Percentiles rank a stretch among this genome's conserved stretches.
These are phyloP conservation scores for Picea glauca DNA, from an alignment of 75 land plant genomes.

Conservation along the genomic window DNA sequence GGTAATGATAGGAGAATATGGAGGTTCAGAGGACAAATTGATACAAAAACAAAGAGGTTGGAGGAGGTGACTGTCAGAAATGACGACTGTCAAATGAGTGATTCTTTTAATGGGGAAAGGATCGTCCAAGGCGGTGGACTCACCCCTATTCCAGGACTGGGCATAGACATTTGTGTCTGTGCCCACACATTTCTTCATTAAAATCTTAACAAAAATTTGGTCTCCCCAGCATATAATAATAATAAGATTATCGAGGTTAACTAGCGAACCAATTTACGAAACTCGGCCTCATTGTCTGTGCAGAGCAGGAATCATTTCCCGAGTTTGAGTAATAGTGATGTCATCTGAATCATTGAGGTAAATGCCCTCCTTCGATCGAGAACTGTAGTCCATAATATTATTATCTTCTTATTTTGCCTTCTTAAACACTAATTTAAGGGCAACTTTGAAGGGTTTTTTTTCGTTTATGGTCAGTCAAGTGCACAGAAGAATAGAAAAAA, in stretches of 20 bases:
- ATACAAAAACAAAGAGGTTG: slow-evolving; percentile 2
- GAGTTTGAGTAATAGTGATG: background rate
- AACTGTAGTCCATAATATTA: background rate
- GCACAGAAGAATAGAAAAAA: background rate
- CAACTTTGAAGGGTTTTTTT: too few species aligned
- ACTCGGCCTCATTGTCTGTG: slow-evolving; percentile 10
- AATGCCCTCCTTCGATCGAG: background rate
- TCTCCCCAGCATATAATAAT: too few species aligned
- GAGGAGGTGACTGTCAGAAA: background rate
- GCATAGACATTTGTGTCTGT: background rate
- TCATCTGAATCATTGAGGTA: slow-evolving; percentile 6
- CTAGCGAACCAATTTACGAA: too few species aligned
- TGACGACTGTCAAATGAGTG: background rate
- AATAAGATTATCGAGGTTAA: too few species aligned
- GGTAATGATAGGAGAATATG: slow-evolving; percentile 7
- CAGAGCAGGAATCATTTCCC: slow-evolving; percentile 1
- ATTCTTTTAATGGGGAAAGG: background rate
- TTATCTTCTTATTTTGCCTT: too few species aligned
- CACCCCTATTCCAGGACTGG: background rate
- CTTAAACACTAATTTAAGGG: too few species aligned
- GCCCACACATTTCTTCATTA: background rate
- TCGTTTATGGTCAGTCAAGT: too few species aligned
- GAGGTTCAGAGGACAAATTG: slow-evolving; percentile 2
- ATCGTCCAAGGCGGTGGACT: background rate
- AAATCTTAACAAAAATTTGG: background rate